A percentile compares a stretch with the other conserved stretches of the same genome.
These are phyloP conservation scores for Sarocladium oryzae DNA, from an alignment of 2,329 filamentous ascomycete species.

Conservation along the genomic window DNA sequence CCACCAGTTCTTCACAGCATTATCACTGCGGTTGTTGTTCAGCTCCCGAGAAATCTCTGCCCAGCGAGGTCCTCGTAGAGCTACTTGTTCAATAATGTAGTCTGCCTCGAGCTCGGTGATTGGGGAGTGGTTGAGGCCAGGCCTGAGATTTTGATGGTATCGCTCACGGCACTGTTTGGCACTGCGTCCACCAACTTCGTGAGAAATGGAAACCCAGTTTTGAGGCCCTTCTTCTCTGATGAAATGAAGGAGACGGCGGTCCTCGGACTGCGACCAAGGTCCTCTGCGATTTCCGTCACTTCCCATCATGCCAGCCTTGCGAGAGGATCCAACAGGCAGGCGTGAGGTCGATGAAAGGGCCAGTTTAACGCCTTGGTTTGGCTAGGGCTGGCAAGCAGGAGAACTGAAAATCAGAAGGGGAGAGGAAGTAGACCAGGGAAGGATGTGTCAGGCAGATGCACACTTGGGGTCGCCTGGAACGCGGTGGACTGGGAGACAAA, in stretches of 20 bases:
- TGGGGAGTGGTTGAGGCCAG: conserved; percentile 64
- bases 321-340: background rate
- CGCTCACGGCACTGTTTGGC: conserved; percentile 94
- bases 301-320: background rate
- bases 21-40: conserved; percentile 74
- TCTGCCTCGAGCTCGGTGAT: conserved; percentile 65
- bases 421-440: no score
- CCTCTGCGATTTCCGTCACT: conserved; percentile 45
- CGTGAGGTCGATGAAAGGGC: background rate
- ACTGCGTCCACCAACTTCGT: conserved; percentile 67
- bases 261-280: conserved; percentile 77
- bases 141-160: conserved; percentile 89
- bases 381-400: background rate
- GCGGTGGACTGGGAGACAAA: no score
- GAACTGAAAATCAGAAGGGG: background rate
- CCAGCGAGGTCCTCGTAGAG: conserved; percentile 79
- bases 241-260: conserved; percentile 61
- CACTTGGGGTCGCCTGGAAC: no score
- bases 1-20: conserved; percentile 98
- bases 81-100: conserved; percentile 71
- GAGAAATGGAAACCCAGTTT: conserved; percentile 87
- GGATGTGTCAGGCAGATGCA: no score
- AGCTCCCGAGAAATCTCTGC: conserved; percentile 83
- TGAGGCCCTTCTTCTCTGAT: conserved; percentile 66
- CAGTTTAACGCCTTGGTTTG: background rate